Percentiles rank a stretch among this genome's conserved stretches.
Evolutionary conservation across 805 yeast species (phyloP).

Genomic region (Jamesozyma gamospora): DNA sequence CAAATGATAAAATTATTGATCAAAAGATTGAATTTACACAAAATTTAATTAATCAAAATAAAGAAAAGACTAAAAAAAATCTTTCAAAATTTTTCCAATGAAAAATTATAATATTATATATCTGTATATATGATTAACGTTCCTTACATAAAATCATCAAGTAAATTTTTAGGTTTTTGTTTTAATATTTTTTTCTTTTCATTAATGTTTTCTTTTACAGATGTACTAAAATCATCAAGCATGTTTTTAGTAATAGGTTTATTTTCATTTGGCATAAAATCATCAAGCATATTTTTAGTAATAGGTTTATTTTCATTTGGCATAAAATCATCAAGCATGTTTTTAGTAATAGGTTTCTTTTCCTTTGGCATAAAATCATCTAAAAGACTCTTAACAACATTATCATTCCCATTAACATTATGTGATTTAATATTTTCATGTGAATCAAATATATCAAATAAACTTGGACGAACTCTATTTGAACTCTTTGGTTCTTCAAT

Average conservation of each 20-base stretch:
- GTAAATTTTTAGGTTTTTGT: conserved; percentile 18
- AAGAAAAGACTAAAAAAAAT: conserved; percentile 42
- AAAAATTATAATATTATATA: not conserved
- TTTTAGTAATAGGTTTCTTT: conserved; percentile 3
- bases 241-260: conserved; percentile 1
- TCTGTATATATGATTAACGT: not conserved
- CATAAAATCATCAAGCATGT: conserved; percentile 12
- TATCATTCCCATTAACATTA: not conserved
- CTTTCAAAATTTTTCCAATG: conserved; percentile 52
- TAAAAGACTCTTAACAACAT: not conserved
- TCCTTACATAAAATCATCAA: conserved; percentile 28
- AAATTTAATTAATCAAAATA: conserved; percentile 32
- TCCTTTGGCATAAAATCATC: not conserved
- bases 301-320: not conserved
- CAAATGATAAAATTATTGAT: conserved; percentile 41
- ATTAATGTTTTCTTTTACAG: not conserved
- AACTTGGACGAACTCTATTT: conserved; percentile 17
- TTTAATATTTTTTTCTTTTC: not conserved
- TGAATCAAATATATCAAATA: conserved; percentile 23
- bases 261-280: not conserved
- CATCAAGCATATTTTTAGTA: conserved; percentile 1
- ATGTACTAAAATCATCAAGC: conserved; percentile 6
- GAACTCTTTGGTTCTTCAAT: conserved; percentile 18
- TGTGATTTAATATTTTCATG: not conserved
- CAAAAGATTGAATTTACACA: conserved; percentile 37